phyloP scores from a whole-genome alignment of 352 stramenopile genomes.

The Globisporangium nunn region DNA sequence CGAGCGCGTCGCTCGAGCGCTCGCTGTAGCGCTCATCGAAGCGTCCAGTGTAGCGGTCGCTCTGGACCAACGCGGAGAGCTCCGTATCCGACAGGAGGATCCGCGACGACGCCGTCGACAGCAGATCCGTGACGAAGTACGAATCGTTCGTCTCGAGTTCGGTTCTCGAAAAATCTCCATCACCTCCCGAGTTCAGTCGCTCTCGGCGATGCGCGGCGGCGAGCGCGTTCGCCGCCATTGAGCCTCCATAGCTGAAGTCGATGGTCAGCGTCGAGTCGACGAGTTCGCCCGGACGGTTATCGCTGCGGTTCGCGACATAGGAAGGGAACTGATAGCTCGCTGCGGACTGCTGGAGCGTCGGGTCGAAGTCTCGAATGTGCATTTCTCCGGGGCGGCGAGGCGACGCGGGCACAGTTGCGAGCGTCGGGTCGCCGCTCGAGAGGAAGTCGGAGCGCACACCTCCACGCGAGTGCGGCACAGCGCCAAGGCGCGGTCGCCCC shows the following conservation, averaged over 20 bases:
- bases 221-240: neutral
- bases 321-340: conserved; percentile 15
- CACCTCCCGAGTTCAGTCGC: neutral
- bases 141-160: conserved; percentile 12
- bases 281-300: conserved; percentile 11
- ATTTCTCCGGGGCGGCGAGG: conserved; percentile 8
- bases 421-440: conserved; percentile 1
- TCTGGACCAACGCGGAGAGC: neutral
- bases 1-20: conserved; percentile 4
- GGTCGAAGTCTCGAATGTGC: conserved; percentile 23
- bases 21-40: neutral
- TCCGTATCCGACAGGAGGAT: conserved; percentile 10
- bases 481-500: conserved; percentile 4
- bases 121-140: conserved; percentile 10
- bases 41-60: neutral
- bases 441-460: conserved; percentile 8
- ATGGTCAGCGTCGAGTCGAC: conserved; percentile 24
- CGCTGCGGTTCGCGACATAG: neutral
- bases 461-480: neutral
- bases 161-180: neutral
- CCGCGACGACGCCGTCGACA: conserved; percentile 7
- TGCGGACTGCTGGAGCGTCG: conserved; percentile 16
- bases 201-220: neutral
- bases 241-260: conserved; percentile 26
- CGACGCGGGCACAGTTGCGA: neutral